Evolutionary conservation across 2,329 filamentous ascomycete species (phyloP), one percentile per base, ranked within the genome.

Genomic region (Cercospora sp.): DNA sequence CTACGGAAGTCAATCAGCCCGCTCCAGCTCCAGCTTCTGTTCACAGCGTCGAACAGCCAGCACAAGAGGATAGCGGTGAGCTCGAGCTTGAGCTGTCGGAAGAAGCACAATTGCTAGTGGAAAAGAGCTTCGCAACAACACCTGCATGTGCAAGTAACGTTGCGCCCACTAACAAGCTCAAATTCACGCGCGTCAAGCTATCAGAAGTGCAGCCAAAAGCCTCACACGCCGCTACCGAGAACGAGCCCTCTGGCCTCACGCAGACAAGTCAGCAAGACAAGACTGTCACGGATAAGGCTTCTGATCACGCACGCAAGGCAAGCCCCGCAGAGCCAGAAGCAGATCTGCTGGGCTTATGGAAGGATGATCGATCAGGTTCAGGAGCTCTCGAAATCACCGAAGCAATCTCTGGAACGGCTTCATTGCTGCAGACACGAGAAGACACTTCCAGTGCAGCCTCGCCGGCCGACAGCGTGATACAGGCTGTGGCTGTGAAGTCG

Each of bases 391-490:
- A 55, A 30, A 7, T 12, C 26, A 55, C 23, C 23, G 12, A 55
- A 18, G 23, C 48, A 55, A 8, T 2, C 23, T 7, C 20, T 55
- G 23, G 6, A 2, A 28, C 13, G 23, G 48, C 23, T 55, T 23
- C 48, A 28, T 16, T 28, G 3, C 48, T 28, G 12, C 12, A 33
- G 51, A 31, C 12, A 5, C 48, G 48, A 3, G 23, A 39, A 7
- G 51, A 18, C 36, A 31, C n/a, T 18, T 58, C 16, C 28, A 42
- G 55, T 30, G 10, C 9, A 28, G 31, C 20, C 42, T 67, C 70
- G 7, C 66, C 68, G 13, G 64, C 65, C 31, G 66, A 70, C 48
- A 66, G 69, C 57, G 63, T 71, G n/a, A 36, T 60, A 31, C 42
- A 65, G 45, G 5, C 48, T 23, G 13, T n/a, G 3, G 28, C 33